These are phyloP conservation scores for Melastoma malabathricum DNA, from an alignment of 345 rosid genomes.

Conservation along the genomic window DNA sequence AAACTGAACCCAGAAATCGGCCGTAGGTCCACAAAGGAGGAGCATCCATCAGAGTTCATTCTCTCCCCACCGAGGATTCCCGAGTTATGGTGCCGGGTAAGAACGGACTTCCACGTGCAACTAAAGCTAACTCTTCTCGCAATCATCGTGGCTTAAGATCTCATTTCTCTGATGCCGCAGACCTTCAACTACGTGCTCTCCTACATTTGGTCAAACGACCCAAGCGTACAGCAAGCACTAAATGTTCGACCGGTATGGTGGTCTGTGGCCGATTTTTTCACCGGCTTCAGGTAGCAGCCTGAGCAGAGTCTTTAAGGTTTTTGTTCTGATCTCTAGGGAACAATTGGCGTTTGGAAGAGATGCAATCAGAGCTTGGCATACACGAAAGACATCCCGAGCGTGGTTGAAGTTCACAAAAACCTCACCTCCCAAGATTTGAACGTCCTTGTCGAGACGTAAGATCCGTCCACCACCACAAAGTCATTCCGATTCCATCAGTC, in stretches of 20 bases:
- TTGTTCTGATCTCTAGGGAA: slow-evolving; percentile 10
- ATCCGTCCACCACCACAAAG: neutral
- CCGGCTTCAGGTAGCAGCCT: too few species aligned
- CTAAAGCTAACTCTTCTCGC: too few species aligned
- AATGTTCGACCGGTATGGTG: slow-evolving; percentile 15
- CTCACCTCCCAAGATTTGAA: slow-evolving; percentile 14
- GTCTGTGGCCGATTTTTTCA: neutral
- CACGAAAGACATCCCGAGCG: slow-evolving; percentile 8
- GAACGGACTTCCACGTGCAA: neutral
- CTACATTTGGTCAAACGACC: slow-evolving; percentile 19
- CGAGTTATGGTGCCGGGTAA: slow-evolving; percentile 19
- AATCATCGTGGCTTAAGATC: neutral
- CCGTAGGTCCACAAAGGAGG: slow-evolving; percentile 9
- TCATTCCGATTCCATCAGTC: neutral
- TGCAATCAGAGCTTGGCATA: slow-evolving; percentile 22
- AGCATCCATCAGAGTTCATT: slow-evolving; percentile 6
- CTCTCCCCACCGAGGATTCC: slow-evolving; percentile 12
- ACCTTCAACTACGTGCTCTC: slow-evolving; percentile 21
- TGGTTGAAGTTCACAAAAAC: slow-evolving; percentile 15
- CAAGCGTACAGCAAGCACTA: slow-evolving; percentile 18
- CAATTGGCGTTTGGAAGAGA: slow-evolving; percentile 12
- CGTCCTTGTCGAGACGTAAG: slow-evolving; percentile 22
- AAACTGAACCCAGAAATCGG: slow-evolving; percentile 6
- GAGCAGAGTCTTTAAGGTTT: neutral
- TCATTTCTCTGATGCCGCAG: slow-evolving; percentile 6